Evolutionary conservation across 2,329 filamentous ascomycete species (phyloP).

Genomic region (Lachnellula cervina): DNA sequence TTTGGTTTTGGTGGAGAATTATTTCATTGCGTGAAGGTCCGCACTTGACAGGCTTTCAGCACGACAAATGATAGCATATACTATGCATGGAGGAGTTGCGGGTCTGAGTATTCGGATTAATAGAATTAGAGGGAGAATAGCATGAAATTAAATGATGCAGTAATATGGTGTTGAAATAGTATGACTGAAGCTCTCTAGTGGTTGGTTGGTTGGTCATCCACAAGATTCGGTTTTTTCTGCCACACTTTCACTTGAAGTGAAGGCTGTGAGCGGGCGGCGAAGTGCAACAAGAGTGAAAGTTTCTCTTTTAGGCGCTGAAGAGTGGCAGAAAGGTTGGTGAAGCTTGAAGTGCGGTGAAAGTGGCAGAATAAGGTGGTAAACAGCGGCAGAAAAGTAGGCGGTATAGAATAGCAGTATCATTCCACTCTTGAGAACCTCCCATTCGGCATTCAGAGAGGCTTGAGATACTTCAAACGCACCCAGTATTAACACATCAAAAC

Average conservation of each 20-base stretch:
- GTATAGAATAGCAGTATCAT: neutral
- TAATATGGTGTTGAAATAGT: too few relatives aligned
- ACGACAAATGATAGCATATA: too few relatives aligned
- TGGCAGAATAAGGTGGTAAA: neutral
- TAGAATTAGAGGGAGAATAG: too few relatives aligned
- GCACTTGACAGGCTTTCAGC: neutral
- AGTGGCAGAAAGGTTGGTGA: neutral
- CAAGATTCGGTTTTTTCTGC: neutral
- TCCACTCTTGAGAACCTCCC: neutral
- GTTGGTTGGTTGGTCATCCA: neutral
- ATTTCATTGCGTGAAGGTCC: neutral
- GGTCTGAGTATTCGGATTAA: too few relatives aligned
- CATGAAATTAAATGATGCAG: too few relatives aligned
- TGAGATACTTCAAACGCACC: neutral
- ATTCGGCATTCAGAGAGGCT: neutral
- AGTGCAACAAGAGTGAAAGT: neutral
- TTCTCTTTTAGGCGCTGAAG: neutral
- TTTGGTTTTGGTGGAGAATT: neutral
- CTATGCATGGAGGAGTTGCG: too few relatives aligned
- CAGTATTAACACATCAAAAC: too few relatives aligned
- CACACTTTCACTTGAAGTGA: neutral
- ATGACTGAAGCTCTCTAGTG: neutral
- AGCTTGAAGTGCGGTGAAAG: neutral
- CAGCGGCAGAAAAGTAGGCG: neutral
- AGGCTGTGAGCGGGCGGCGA: neutral